Evolutionary conservation across 2,329 filamentous ascomycete species (phyloP).

Genomic region (Penicillium decumbens): DNA sequence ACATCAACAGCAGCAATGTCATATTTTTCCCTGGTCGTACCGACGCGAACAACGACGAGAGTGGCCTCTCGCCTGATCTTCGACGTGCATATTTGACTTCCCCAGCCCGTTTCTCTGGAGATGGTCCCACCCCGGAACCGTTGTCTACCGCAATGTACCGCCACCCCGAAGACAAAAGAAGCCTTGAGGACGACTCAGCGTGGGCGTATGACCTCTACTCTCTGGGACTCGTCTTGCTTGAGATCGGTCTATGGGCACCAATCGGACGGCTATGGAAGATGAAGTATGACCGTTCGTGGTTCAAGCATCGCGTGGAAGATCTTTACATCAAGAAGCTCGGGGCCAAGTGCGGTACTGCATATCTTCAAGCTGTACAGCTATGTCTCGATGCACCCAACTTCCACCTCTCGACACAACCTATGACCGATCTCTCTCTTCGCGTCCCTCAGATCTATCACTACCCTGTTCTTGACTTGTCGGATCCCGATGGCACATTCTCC

Average conservation of each 20-base stretch:
- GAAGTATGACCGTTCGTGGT: constrained; percentile 59
- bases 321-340: constrained; percentile 59
- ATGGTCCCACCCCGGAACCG: constrained; percentile 45
- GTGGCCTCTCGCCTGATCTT: constrained; percentile 42
- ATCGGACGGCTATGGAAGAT: constrained; percentile 60
- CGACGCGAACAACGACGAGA: constrained; percentile 33
- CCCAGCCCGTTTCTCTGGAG: constrained; percentile 55
- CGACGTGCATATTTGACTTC: constrained; percentile 56
- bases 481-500: constrained; percentile 38
- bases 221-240: constrained; percentile 57
- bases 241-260: constrained; percentile 61
- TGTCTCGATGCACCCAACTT: constrained; percentile 57
- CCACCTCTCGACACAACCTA: constrained; percentile 40
- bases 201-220: constrained; percentile 57
- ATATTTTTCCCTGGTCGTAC: constrained; percentile 50
- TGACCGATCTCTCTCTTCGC: constrained; percentile 39
- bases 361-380: constrained; percentile 58
- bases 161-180: constrained; percentile 50
- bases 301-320: constrained; percentile 60
- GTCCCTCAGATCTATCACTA: constrained; percentile 42
- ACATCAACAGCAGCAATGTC: constrained; percentile 62
- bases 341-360: constrained; percentile 60
- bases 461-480: constrained; percentile 40
- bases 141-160: constrained; percentile 56
- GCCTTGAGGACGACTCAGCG: constrained; percentile 35